Evolutionary conservation across 345 rosid species (phyloP), one percentile per base, ranked within the genome.

Genomic region (Rhodomyrtus tomentosa): DNA sequence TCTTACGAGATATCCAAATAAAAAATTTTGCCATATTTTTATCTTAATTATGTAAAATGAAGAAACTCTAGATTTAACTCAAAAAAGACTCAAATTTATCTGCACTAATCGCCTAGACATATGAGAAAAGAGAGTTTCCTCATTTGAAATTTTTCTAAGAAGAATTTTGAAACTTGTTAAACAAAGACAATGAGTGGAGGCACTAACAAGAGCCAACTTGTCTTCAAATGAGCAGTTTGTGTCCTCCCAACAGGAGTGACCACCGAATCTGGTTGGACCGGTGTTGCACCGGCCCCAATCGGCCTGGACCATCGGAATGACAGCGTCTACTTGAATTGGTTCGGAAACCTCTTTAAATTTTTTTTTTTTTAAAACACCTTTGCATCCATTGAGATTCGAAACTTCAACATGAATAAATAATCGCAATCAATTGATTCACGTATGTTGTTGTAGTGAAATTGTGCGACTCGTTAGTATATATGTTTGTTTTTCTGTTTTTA

Each of bases 261-360:
- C 59, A 55, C 2, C 29, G 3, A 11, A 25, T 55, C 6, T 2
- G 3, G 1, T 24, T 55, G 14, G 13, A 55, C 12, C 1, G 3
- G 0, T 48, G 50, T 48, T 48, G 13, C 25, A 25, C 0, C 0
- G 0, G 25, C 24, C 27, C 59, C 24, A 55, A 55, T 6, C 0
- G 1, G 14, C 59, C 13, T 55, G 1, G 14, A 55, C 27, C 27
- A 55, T 10, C 1, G 13, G 1, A 55, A 10, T 0, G 0, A 1
- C 59, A 55, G 8, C 25, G 25, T 2, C 7, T 55, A 10, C 27
- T 15, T 29, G n/a, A 55, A 25, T 5, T 12, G 59, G 29, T 55
- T 55, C 0, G 5, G 0, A 25, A 55, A 15, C n/a, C 7, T 25
- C n/a, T n/a, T n/a, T n/a, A n/a, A n/a, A n/a, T n/a, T n/a, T n/a